phyloP scores from a whole-genome alignment of 208 protist species.

The Acanthamoeba quina region DNA sequence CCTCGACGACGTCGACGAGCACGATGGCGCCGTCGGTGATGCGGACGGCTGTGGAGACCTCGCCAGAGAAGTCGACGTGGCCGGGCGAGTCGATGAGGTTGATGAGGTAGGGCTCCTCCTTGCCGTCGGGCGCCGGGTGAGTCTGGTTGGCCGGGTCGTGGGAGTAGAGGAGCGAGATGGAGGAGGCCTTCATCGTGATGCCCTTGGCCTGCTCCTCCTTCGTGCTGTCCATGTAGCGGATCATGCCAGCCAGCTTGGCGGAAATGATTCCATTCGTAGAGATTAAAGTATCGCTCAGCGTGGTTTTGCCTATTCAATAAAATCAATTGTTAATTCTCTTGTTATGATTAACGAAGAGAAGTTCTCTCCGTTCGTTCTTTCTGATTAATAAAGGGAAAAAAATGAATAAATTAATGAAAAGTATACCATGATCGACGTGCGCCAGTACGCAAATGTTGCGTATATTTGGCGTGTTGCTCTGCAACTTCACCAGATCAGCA shows the following conservation, averaged over 20 bases:
- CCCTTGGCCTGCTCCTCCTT: slow-evolving; percentile 97
- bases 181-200: slow-evolving; percentile 99
- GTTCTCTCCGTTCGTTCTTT: no score
- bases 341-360: no score
- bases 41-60: slow-evolving; percentile 98
- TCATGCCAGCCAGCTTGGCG: slow-evolving; percentile 96
- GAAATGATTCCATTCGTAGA: slow-evolving; percentile 98
- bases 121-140: neutral
- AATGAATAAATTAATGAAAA: neutral
- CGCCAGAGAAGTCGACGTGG: slow-evolving; percentile 98
- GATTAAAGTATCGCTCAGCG: slow-evolving; percentile 98
- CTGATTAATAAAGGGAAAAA: neutral
- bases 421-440: slow-evolving; percentile 97
- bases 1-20: slow-evolving; percentile 99
- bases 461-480: slow-evolving; percentile 90
- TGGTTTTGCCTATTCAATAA: slow-evolving; percentile 96
- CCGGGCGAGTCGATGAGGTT: slow-evolving; percentile 99
- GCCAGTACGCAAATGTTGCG: slow-evolving; percentile 98
- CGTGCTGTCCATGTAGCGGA: slow-evolving; percentile 97
- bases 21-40: slow-evolving; percentile 98
- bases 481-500: slow-evolving; percentile 72
- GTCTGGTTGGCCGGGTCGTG: slow-evolving; percentile 43
- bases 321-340: neutral
- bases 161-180: slow-evolving; percentile 95
- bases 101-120: slow-evolving; percentile 89